Conservation (phyloP, 768 basidiomycete species). For the Multifurca ochricompacta region DNA sequence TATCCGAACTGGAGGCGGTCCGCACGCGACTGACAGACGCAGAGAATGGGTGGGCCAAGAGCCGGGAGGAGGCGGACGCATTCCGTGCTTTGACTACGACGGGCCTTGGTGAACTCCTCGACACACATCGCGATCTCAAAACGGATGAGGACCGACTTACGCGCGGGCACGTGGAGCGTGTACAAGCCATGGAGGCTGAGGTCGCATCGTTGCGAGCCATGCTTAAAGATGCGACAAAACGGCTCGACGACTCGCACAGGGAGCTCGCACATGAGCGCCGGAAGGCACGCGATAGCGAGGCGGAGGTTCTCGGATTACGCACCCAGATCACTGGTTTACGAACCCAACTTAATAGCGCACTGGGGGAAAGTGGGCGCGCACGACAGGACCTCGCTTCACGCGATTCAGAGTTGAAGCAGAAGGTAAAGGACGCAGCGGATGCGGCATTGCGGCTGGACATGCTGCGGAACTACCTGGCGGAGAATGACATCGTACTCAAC, state of each 20-base stretch:
- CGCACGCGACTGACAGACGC: constrained; percentile 63
- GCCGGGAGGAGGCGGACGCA: constrained; percentile 88
- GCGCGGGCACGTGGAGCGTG: constrained; percentile 74
- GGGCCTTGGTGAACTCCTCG: constrained; percentile 77
- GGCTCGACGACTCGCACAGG: constrained; percentile 58
- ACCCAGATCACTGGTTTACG: constrained; percentile 71
- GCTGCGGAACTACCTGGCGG: constrained; percentile 79
- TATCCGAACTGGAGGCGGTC: constrained; percentile 64
- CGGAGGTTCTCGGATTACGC: constrained; percentile 54
- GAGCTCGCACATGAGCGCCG: constrained; percentile 63
- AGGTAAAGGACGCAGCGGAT: constrained; percentile 58
- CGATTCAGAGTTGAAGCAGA: constrained; percentile 58
- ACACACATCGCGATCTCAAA: constrained; percentile 78
- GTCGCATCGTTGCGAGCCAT: constrained; percentile 65
- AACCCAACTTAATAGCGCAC: constrained; percentile 57
- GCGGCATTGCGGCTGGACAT: constrained; percentile 65
- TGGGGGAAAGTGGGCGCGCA: constrained; percentile 59
- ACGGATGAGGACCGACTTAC: constrained; percentile 73
- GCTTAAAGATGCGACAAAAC: constrained; percentile 69
- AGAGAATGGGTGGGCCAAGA: constrained; percentile 88
- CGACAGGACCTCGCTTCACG: constrained; percentile 62
- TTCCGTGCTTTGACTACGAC: constrained; percentile 82
- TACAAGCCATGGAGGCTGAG: constrained; percentile 75
- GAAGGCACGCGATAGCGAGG: constrained; percentile 54
- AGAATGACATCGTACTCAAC: constrained; percentile 75